These are phyloP conservation scores for Penicillium macrosclerotiorum DNA, from an alignment of 495 filamentous ascomycete genomes.

Conservation along the genomic window DNA sequence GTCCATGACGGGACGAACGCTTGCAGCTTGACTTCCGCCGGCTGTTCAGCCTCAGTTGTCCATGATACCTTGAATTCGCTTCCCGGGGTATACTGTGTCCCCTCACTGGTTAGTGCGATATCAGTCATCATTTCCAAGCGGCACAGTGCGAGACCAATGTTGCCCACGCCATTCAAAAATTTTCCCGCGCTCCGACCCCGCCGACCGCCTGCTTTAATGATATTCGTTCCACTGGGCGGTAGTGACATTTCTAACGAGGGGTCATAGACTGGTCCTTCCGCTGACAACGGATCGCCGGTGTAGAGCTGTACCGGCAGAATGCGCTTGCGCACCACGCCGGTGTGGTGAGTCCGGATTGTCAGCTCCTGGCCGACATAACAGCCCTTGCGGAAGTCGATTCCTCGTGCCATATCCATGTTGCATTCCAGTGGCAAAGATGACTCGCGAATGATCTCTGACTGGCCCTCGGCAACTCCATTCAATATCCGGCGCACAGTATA, in stretches of 20 bases:
- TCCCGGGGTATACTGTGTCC: conserved; percentile 48
- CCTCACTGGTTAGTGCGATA: conserved; percentile 61
- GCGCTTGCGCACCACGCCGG: conserved; percentile 86
- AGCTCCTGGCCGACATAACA: conserved; percentile 97
- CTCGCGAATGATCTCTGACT: conserved; percentile 66
- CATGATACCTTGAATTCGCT: conserved; percentile 56
- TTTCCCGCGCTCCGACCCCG: conserved; percentile 73
- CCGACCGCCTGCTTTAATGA: conserved; percentile 44
- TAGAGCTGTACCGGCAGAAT: conserved; percentile 86
- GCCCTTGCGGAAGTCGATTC: conserved; percentile 88
- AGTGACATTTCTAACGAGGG: conserved; percentile 28
- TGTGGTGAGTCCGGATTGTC: conserved; percentile 91
- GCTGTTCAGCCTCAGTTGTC: conserved; percentile 32
- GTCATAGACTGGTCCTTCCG: conserved; percentile 52
- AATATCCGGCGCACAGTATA: conserved; percentile 75
- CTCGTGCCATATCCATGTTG: conserved; percentile 80
- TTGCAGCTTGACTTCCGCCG: conserved; percentile 62
- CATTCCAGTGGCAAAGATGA: conserved; percentile 74
- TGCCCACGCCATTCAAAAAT: conserved; percentile 71
- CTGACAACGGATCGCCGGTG: conserved; percentile 31
- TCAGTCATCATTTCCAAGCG: conserved; percentile 88
- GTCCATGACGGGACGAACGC: conserved; percentile 87
- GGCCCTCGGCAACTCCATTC: conserved; percentile 80
- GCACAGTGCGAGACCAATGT: conserved; percentile 85
- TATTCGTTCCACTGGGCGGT: conserved; percentile 39